Evolutionary conservation across 306 rosid species (phyloP).

Genomic region (Quercus glauca): DNA sequence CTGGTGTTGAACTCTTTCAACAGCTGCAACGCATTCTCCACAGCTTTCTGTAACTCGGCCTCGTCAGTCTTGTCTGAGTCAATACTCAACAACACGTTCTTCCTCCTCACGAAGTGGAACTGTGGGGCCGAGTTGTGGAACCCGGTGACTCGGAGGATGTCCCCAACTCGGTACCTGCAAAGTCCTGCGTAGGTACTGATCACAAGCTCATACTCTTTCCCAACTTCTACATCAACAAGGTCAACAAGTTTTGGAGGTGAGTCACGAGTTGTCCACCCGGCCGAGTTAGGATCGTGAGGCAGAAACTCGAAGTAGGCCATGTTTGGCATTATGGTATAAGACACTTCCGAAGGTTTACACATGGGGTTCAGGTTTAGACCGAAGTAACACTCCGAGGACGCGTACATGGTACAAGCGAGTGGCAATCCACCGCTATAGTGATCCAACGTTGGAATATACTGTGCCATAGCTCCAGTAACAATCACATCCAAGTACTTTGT

Average conservation of each 20-base stretch:
- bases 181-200: constrained; percentile 55
- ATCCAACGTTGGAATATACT: constrained; percentile 59
- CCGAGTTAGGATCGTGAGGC: constrained; percentile 37
- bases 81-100: constrained; percentile 52
- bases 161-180: constrained; percentile 55
- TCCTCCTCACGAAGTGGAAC: constrained; percentile 57
- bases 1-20: constrained; percentile 27
- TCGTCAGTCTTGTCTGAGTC: constrained; percentile 66
- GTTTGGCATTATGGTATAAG: constrained; percentile 63
- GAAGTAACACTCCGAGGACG: constrained; percentile 56
- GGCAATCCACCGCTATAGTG: constrained; percentile 52
- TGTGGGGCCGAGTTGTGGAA: constrained; percentile 68
- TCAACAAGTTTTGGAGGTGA: constrained; percentile 31
- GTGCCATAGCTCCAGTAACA: constrained; percentile 66
- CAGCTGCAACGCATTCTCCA: constrained; percentile 40
- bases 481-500: constrained; percentile 55
- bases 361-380: constrained; percentile 58
- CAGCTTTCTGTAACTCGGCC: constrained; percentile 51
- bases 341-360: constrained; percentile 47
- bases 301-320: constrained; percentile 64
- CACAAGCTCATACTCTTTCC: constrained; percentile 57
- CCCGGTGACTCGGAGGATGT: constrained; percentile 60
- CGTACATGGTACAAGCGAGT: constrained; percentile 59
- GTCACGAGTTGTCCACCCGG: background rate
- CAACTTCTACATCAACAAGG: constrained; percentile 40